A percentile compares a stretch with the other conserved stretches of the same genome.
These are phyloP conservation scores for Alternaria dauci DNA, from an alignment of 2,329 filamentous ascomycete species.

Conservation along the genomic window DNA sequence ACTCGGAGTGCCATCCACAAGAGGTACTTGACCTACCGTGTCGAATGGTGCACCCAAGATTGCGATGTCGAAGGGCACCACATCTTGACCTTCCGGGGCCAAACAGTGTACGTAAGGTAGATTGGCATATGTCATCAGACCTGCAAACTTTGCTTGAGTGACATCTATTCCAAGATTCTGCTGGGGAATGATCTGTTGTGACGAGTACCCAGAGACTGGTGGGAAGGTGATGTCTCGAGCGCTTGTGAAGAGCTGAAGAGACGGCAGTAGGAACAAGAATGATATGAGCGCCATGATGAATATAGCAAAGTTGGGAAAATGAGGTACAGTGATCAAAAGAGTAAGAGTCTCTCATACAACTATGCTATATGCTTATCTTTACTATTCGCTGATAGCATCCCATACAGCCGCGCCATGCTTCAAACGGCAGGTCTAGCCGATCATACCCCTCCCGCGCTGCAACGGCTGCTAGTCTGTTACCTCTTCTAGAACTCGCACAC, in stretches of 20 bases:
- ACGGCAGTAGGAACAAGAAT: neutral
- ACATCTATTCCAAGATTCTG: constrained; percentile 36
- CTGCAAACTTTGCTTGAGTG: constrained; percentile 49
- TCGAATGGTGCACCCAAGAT: constrained; percentile 61
- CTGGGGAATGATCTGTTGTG: constrained; percentile 43
- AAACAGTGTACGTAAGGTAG: constrained; percentile 60
- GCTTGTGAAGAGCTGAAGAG: neutral
- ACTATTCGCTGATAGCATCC: constrained; percentile 3
- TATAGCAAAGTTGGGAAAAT: neutral
- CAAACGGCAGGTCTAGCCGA: constrained; percentile 25
- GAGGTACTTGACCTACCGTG: constrained; percentile 48
- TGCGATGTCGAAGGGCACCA: constrained; percentile 59
- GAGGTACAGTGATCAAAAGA: neutral
- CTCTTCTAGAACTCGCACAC: constrained; percentile 3
- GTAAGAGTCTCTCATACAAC: neutral
- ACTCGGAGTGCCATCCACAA: neutral
- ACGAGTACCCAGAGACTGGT: constrained; percentile 45
- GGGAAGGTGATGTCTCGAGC: constrained; percentile 57
- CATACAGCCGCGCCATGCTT: constrained; percentile 8
- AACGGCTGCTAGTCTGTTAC: constrained; percentile 15
- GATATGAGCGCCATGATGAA: constrained; percentile 7
- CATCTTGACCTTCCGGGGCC: constrained; percentile 41
- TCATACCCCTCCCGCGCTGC: constrained; percentile 16
- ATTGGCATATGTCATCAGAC: constrained; percentile 59
- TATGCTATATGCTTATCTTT: constrained; percentile 9